These are phyloP conservation scores for Dictyostelium citrinum DNA, from an alignment of 78 protist species.

Conservation along the genomic window DNA sequence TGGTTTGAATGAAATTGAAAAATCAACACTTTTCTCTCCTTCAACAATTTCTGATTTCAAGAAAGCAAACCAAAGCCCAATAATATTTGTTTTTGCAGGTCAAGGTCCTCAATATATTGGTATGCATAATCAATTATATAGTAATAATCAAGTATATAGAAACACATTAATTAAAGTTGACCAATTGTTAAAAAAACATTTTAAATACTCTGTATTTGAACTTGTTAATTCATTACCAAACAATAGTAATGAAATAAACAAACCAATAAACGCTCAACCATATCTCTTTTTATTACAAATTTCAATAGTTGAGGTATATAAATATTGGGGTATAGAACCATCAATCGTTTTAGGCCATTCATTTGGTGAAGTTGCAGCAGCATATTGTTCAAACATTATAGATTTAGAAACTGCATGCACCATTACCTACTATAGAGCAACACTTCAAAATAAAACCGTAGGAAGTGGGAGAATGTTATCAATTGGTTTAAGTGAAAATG, in stretches of 20 bases:
- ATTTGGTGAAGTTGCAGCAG: constrained; percentile 5
- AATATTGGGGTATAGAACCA: constrained; percentile 48
- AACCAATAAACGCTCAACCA: constrained; percentile 59
- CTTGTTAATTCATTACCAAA: background rate
- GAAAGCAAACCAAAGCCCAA: background rate
- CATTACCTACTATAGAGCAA: background rate
- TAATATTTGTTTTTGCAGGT: constrained; percentile 54
- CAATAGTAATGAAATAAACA: background rate
- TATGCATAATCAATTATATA: background rate
- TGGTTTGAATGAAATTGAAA: background rate
- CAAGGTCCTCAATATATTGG: constrained; percentile 71
- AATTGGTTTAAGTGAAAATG: background rate
- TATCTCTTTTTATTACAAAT: constrained; percentile 33
- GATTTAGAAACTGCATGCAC: background rate
- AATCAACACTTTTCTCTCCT: background rate
- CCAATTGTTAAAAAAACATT: background rate
- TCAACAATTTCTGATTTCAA: background rate
- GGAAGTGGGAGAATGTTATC: constrained; percentile 18
- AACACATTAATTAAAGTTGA: background rate
- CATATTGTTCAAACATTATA: background rate
- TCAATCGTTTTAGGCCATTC: constrained; percentile 49
- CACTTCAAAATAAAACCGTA: background rate
- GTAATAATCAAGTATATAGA: background rate
- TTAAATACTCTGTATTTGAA: constrained; percentile 24
- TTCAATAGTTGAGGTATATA: constrained; percentile 2